These are phyloP conservation scores for Hypericum perforatum DNA, from an alignment of 345 rosid genomes.

Conservation along the genomic window DNA sequence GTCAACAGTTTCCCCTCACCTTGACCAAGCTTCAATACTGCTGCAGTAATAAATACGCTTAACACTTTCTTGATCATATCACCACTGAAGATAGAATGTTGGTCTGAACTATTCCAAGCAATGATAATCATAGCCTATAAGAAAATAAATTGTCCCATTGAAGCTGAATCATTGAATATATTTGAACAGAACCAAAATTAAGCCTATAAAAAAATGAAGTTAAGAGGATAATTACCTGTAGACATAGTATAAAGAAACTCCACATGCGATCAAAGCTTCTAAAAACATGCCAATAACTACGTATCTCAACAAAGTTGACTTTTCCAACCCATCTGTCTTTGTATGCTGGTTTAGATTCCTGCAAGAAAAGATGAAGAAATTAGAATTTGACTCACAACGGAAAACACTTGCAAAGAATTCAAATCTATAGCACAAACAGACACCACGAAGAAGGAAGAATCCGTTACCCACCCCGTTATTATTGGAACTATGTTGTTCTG, in stretches of 20 bases:
- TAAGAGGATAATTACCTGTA: constrained; percentile 48
- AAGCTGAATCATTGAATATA: not conserved
- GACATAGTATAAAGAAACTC: constrained; percentile 81
- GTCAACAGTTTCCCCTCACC: constrained; percentile 32
- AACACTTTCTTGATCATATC: constrained; percentile 72
- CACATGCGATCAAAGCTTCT: constrained; percentile 99
- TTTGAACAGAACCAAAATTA: not conserved
- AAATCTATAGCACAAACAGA: not conserved
- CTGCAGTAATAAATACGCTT: constrained; percentile 93
- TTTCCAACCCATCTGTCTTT: constrained; percentile 86
- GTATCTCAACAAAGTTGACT: constrained; percentile 95
- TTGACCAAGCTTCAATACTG: constrained; percentile 93
- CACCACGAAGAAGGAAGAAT: not conserved
- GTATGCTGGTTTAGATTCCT: constrained; percentile 62
- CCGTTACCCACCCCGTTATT: constrained; percentile 50
- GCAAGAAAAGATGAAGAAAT: constrained; percentile 13
- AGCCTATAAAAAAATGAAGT: not conserved
- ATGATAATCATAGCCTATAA: constrained; percentile 83
- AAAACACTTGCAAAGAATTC: too few species aligned
- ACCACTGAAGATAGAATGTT: constrained; percentile 43
- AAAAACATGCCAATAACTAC: constrained; percentile 93
- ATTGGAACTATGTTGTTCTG: constrained; percentile 22
- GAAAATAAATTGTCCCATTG: constrained; percentile 17
- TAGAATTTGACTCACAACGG: too few species aligned
- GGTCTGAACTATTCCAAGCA: constrained; percentile 84